Base-by-base conservation (phyloP, 768 basidiomycete species). In the Boletus vinaceobasis region DNA sequence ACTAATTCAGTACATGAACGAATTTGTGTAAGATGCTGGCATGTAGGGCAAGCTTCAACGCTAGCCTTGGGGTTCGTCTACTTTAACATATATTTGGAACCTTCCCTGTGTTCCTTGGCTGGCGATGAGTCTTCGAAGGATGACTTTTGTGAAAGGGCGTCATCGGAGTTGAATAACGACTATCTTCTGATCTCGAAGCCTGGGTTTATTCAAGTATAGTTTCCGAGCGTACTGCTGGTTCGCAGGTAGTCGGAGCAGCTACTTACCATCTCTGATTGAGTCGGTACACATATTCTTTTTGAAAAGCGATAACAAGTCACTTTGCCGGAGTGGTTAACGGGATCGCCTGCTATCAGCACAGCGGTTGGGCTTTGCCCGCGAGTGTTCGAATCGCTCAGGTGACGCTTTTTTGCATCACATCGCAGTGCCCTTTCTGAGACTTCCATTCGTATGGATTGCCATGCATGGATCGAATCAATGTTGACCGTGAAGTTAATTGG, bases 241-340 rank as follows among this genome's bases (percentile, higher is more conserved):
- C 23, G 23, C 23, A 23, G 23, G 23, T 23, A 23, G 23, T 23
- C 23, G 11, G 17, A 17, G 36, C 9, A 6, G 10, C 6, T 17
- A 37, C 21, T 14, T 5, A 43, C 17, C 9, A 9, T 17, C 26
- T 7, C 3, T n/a, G 5, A 14, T 38, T 21, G 4, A 9, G 27
- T 5, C 6, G 1, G 1, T 7, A 14, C 4, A 19, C 29, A 31
- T 4, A 14, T 37, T 29, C 15, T 8, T 10, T 11, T 39, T 10
- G 4, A 0, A 19, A 38, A 11, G 0, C 1, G 0, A 11, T 11
- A 10, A 2, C 1, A 64, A 55, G 86, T 87, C 86, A 88, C 88
- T 88, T 90, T 90, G 87, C 88, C 88, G 87, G 88, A 90, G 88
- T 90, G 88, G 88, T 90, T 89, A 90, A 88, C 84, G 83, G 83